These are phyloP conservation scores for Incumbomyces lentus DNA, from an alignment of 2,329 filamentous ascomycete genomes.

Conservation along the genomic window DNA sequence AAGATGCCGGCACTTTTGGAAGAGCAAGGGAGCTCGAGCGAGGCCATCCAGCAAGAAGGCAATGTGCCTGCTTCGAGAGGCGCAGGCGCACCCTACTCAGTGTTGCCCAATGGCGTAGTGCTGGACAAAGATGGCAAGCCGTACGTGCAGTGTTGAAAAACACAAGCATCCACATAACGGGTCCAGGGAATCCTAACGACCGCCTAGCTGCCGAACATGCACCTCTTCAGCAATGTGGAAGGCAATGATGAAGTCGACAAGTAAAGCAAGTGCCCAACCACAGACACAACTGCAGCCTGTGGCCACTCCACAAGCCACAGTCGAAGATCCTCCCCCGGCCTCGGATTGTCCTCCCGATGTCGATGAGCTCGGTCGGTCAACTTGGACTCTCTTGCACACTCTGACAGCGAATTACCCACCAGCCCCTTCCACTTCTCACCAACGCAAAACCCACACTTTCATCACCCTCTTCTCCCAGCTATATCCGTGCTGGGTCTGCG, in stretches of 20 bases:
- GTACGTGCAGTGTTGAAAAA: slow-evolving; percentile 26
- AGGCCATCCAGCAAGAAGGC: not conserved
- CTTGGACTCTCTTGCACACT: slow-evolving; percentile 89
- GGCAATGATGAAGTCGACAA: slow-evolving; percentile 31
- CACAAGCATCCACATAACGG: too few relatives aligned
- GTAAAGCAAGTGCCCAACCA: slow-evolving; percentile 16
- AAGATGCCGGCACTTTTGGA: slow-evolving; percentile 6
- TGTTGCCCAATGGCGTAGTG: slow-evolving; percentile 30
- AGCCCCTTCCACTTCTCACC: slow-evolving; percentile 55
- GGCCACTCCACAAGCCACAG: slow-evolving; percentile 23
- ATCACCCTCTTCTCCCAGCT: slow-evolving; percentile 70
- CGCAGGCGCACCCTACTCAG: not conserved
- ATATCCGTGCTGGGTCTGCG: slow-evolving; percentile 94
- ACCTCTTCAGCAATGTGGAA: slow-evolving; percentile 39
- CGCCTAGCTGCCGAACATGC: slow-evolving; percentile 36
- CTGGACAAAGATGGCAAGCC: slow-evolving; percentile 42
- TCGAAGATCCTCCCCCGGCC: slow-evolving; percentile 22
- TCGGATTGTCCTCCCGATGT: slow-evolving; percentile 83
- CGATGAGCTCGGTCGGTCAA: slow-evolving; percentile 70
- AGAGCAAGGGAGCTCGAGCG: not conserved
- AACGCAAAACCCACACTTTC: slow-evolving; percentile 68
- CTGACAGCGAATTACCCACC: slow-evolving; percentile 80
- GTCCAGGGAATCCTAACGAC: not conserved
- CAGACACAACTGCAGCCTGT: slow-evolving; percentile 25
- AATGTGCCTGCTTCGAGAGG: not conserved